These are phyloP conservation scores for Alternaria brassicicola DNA, from an alignment of 2,329 filamentous ascomycete genomes.

Conservation along the genomic window DNA sequence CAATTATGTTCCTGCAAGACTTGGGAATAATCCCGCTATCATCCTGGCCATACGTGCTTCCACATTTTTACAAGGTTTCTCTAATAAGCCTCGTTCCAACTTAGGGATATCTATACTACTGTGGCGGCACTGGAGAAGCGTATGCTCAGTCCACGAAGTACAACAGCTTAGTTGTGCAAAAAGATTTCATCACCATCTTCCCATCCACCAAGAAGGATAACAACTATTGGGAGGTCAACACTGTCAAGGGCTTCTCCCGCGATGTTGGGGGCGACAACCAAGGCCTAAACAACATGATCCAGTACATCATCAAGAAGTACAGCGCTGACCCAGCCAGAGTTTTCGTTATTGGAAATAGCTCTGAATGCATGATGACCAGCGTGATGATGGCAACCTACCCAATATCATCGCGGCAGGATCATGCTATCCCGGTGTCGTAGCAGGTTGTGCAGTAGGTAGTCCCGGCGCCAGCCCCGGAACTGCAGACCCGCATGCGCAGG, in stretches of 20 bases:
- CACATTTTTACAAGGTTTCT: neutral
- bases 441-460: constrained; percentile 52
- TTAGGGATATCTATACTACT: constrained; percentile 31
- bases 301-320: constrained; percentile 60
- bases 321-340: constrained; percentile 58
- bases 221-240: constrained; percentile 66
- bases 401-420: constrained; percentile 36
- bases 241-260: constrained; percentile 59
- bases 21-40: constrained; percentile 56
- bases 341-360: constrained; percentile 35
- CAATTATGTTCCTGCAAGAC: constrained; percentile 55
- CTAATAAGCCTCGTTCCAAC: neutral
- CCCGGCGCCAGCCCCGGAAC: constrained; percentile 26
- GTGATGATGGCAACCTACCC: constrained; percentile 37
- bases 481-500: constrained; percentile 29
- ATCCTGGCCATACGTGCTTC: constrained; percentile 60
- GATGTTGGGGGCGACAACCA: constrained; percentile 62
- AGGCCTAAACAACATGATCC: constrained; percentile 64
- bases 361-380: constrained; percentile 44
- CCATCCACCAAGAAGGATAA: constrained; percentile 58
- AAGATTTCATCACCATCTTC: constrained; percentile 67
- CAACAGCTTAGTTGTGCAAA: constrained; percentile 54
- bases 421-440: constrained; percentile 36
- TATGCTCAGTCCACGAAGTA: constrained; percentile 26
- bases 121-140: constrained; percentile 48